Base-by-base conservation (phyloP, 2,329 filamentous ascomycete species). In the Aspergillus udagawae region DNA sequence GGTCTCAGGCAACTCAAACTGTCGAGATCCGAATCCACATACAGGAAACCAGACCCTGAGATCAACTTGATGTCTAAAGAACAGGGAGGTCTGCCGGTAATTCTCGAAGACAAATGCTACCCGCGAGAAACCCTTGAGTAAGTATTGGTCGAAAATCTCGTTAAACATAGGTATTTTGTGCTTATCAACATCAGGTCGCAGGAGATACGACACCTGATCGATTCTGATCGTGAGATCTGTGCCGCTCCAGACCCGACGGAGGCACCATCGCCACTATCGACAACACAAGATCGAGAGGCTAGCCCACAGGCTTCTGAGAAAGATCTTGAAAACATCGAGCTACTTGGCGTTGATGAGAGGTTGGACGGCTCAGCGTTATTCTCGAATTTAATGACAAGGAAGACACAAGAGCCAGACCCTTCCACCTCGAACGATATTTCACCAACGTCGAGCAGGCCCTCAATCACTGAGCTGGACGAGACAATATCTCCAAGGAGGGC, bases 81-180 rank as follows among this genome's bases (percentile, higher is more conserved):
- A 42, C 68, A 72, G 35, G 73, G 71, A 35, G 75, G 76, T 60
- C 73, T 88, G 62, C 83, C 85, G 8, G 81, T 80, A 3, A 87
- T 88, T 52, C 63, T 77, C 2, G 85, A 88, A 69, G 80, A 82
- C 66, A 86, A 85, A 68, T 76, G 73, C 58, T 86, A 80, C 63
- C 83, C 83, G 23, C 74, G 83, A 61, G 70, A 73, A 57, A 85
- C 83, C 8, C 71, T 86, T 62, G 80, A 81, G 79, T 83, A 76
- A 67, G 80, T 69, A 17, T 8, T n/a, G 5, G 17, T 10, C 12
- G 17, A 17, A 17, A 20, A 47, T 23, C 44, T 17, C 17, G 3
- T 50, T 20, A n/a, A 1, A 14, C 10, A 20, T 1, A 2, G 3
- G 5, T 42, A 38, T 42, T 47, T 17, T 38, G 32, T 56, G 32